phyloP scores from a whole-genome alignment of 2,329 filamentous ascomycete genomes.

The Curvularia lunata region DNA sequence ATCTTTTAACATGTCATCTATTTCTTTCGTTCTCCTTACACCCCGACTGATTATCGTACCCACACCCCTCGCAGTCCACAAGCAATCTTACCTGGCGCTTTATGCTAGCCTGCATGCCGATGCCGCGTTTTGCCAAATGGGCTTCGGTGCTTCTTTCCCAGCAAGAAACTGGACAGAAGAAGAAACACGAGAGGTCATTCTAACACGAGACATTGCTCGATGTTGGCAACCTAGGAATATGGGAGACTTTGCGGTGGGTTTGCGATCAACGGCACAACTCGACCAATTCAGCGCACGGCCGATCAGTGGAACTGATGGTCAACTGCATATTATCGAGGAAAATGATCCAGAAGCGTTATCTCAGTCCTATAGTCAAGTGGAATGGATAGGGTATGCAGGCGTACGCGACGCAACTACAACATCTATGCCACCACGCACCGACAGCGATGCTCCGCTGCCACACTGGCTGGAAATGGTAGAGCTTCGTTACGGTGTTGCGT shows the following conservation, averaged over 20 bases:
- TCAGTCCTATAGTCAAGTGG: background rate
- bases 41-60: conserved; percentile 4
- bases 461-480: conserved; percentile 28
- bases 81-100: conserved; percentile 1
- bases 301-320: background rate
- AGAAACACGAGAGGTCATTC: conserved; percentile 16
- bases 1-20: background rate
- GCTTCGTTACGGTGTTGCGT: conserved; percentile 25
- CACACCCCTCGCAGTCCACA: conserved; percentile 4
- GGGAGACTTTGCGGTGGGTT: conserved; percentile 24
- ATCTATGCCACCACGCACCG: conserved; percentile 18
- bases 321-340: background rate
- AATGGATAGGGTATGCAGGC: conserved; percentile 30
- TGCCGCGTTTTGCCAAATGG: background rate
- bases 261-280: conserved; percentile 4
- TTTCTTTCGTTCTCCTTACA: background rate
- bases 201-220: conserved; percentile 20
- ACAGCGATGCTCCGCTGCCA: conserved; percentile 17
- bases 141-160: background rate
- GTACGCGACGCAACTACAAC: conserved; percentile 27
- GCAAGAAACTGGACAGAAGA: conserved; percentile 11
- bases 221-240: conserved; percentile 21
- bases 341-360: background rate
- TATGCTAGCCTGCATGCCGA: conserved; percentile 7
- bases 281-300: background rate